phyloP scores from a whole-genome alignment of 768 basidiomycete genomes.

The Calocybe cyanea region DNA sequence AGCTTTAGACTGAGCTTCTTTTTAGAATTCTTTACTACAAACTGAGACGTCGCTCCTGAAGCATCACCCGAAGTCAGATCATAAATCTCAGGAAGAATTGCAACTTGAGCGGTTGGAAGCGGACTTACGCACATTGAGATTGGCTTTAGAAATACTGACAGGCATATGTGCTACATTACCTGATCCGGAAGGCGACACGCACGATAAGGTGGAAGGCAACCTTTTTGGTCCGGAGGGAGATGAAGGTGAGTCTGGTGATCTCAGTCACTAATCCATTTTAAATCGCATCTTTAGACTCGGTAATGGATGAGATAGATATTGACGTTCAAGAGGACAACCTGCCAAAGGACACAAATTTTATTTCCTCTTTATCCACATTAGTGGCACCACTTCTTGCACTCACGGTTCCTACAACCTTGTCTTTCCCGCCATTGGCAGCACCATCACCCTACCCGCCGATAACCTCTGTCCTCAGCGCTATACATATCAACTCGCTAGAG shows the following conservation, averaged over 20 bases:
- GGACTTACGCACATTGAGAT: constrained; percentile 66
- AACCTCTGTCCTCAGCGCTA: constrained; percentile 77
- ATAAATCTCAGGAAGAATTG: constrained; percentile 63
- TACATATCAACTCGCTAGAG: constrained; percentile 83
- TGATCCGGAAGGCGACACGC: constrained; percentile 52
- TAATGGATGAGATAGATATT: constrained; percentile 26
- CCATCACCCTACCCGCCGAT: constrained; percentile 83
- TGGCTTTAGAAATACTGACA: constrained; percentile 86
- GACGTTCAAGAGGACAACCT: constrained; percentile 43
- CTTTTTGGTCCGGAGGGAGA: constrained; percentile 29
- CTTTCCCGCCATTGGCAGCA: constrained; percentile 70
- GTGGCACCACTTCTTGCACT: constrained; percentile 66
- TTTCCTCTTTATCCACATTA: constrained; percentile 55
- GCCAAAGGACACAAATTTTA: constrained; percentile 26
- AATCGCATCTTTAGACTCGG: constrained; percentile 1
- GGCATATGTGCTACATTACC: constrained; percentile 85
- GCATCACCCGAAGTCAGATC: constrained; percentile 70
- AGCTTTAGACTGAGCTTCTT: neutral
- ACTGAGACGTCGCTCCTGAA: constrained; percentile 59
- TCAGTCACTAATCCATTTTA: neutral
- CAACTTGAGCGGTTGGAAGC: constrained; percentile 74
- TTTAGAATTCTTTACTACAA: constrained; percentile 45
- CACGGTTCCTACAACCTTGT: constrained; percentile 71
- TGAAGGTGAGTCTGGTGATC: constrained; percentile 17
- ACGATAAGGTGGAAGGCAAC: constrained; percentile 33